Evolutionary conservation across 345 rosid species (phyloP).

Genomic region (Anacardium occidentale): DNA sequence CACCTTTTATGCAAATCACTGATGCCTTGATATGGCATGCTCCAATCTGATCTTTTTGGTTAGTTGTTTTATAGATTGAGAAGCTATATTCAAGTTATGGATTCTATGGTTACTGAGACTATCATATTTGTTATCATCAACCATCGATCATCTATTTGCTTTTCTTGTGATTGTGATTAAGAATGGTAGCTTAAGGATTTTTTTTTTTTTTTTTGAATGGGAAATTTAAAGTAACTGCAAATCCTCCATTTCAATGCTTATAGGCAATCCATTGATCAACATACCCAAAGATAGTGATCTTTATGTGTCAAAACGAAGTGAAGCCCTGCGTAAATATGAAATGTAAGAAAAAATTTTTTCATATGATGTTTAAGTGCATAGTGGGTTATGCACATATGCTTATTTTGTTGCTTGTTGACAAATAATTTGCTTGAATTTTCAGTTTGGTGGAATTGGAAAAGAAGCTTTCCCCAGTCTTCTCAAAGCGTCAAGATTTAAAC

Average conservation of each 20-base stretch:
- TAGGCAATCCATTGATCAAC: constrained; percentile 65
- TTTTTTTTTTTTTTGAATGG: too few relatives aligned
- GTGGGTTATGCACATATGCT: neutral
- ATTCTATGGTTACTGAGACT: neutral
- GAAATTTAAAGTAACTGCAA: neutral
- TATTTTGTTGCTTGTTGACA: neutral
- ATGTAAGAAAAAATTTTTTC: constrained; percentile 46
- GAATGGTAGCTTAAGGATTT: too few relatives aligned
- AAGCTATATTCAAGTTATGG: neutral
- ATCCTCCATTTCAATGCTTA: neutral
- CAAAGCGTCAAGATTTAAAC: constrained; percentile 30
- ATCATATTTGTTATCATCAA: neutral
- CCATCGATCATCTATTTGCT: neutral
- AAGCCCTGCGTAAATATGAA: constrained; percentile 74
- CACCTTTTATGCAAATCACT: neutral
- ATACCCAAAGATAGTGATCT: constrained; percentile 83
- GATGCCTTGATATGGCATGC: neutral
- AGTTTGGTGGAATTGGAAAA: constrained; percentile 83
- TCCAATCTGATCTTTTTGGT: neutral
- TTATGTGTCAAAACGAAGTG: constrained; percentile 64
- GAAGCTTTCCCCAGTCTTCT: constrained; percentile 64
- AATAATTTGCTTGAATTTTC: constrained; percentile 23
- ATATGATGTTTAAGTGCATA: neutral
- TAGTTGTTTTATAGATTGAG: neutral
- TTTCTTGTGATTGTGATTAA: constrained; percentile 5